These are phyloP conservation scores for Pseudogymnoascus pannorum DNA, from an alignment of 2,329 filamentous ascomycete species.

Conservation along the genomic window DNA sequence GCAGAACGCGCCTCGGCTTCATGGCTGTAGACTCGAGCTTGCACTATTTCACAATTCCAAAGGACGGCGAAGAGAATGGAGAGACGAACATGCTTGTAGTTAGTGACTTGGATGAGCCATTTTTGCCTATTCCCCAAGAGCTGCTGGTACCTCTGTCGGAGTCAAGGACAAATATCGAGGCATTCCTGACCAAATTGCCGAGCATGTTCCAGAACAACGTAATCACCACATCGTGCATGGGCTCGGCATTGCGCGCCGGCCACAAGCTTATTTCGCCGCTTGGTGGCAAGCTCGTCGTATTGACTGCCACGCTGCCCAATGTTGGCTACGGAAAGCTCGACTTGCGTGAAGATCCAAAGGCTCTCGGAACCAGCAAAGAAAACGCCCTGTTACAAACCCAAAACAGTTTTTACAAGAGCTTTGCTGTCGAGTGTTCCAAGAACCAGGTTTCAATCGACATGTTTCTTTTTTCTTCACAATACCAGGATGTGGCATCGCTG, in stretches of 20 bases:
- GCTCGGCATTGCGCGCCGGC: constrained; percentile 81
- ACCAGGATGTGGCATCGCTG: constrained; percentile 93
- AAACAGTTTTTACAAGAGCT: constrained; percentile 98
- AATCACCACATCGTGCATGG: constrained; percentile 86
- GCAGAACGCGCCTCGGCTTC: constrained; percentile 86
- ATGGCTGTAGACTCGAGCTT: constrained; percentile 90
- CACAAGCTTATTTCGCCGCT: constrained; percentile 94
- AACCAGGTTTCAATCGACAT: constrained; percentile 98
- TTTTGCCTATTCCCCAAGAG: constrained; percentile 87
- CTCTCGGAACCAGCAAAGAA: constrained; percentile 90
- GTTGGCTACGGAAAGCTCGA: constrained; percentile 83
- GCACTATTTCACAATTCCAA: constrained; percentile 92
- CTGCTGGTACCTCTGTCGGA: constrained; percentile 83
- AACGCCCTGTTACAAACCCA: constrained; percentile 78
- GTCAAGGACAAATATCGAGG: constrained; percentile 84
- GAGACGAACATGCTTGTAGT: constrained; percentile 91
- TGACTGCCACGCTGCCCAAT: constrained; percentile 86
- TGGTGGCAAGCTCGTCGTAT: constrained; percentile 88
- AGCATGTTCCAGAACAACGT: constrained; percentile 96
- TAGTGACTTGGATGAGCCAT: constrained; percentile 92
- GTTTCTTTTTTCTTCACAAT: constrained; percentile 93
- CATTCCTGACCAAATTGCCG: constrained; percentile 82
- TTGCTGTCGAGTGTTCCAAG: constrained; percentile 97
- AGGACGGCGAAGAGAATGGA: constrained; percentile 74
- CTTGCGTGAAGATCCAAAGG: constrained; percentile 92